Base-by-base conservation (phyloP, 257 asterid species). In the Solanum infundibuliforme region DNA sequence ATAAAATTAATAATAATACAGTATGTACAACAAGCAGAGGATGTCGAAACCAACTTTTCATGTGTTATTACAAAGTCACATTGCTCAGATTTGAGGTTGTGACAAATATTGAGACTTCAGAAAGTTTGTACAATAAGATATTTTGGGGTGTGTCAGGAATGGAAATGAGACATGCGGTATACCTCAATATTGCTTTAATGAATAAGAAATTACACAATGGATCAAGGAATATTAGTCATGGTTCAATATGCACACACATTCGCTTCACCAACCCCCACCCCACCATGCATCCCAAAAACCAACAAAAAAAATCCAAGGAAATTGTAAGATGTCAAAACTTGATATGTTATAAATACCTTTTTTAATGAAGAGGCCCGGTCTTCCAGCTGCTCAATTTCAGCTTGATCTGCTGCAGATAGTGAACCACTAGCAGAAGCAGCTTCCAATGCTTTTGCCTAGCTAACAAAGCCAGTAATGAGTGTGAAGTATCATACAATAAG, bases 351-450 rank as follows among this genome's bases (percentile, higher is more conserved):
- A 29, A 82, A 55, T 92, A 95, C 99, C 98, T 92, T 91, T 90
- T 94, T 92, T 83, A 96, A 90, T 85, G 79, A 55, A 32, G 93
- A 84, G 73, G 94, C 96, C 32, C 90, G 96, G 83, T 93, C 98
- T 88, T 96, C 96, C 85, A 96, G 96, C 91, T 91, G 90, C 91
- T 94, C 98, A 5, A 90, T 89, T 86, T 95, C 98, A 71, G 93
- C 87, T 90, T 94, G 92, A 90, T 94, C 98, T 88, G 88, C 92
- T 32, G 92, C 92, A 32, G 95, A 90, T 85, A 86, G 75, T 46
- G 96, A 92, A 83, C 91, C 88, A 35, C 89, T 89, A 6, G 89
- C 85, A 60, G 93, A 88, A 83, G 84, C 88, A 46, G 89, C 86
- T 84, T 94, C 99, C 58, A 94, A 71, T 69, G 92, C 90, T 91